Percentiles rank a stretch among this genome's conserved stretches.
phyloP scores from a whole-genome alignment of 1,284 basidiomycete genomes.

The Ustilago hordei region DNA sequence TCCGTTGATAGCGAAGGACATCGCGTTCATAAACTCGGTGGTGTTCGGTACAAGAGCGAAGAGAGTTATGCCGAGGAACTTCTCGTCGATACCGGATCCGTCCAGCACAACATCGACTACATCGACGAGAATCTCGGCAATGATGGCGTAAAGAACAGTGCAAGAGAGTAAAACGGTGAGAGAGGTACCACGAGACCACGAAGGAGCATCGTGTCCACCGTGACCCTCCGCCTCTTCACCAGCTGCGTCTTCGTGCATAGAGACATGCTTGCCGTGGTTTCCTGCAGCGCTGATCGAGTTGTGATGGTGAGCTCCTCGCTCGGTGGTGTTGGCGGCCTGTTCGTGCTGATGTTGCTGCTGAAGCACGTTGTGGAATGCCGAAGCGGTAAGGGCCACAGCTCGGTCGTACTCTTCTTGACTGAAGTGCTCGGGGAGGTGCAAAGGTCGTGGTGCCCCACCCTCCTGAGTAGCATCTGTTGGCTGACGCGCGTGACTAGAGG shows the following conservation, averaged over 20 bases:
- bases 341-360: conserved; percentile 47
- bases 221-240: conserved; percentile 73
- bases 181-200: conserved; percentile 70
- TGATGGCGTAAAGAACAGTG: conserved; percentile 92
- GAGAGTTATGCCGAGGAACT: conserved; percentile 94
- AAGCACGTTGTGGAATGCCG: conserved; percentile 58
- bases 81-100: conserved; percentile 95
- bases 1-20: conserved; percentile 97
- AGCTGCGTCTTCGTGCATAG: conserved; percentile 47
- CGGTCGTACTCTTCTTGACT: conserved; percentile 62
- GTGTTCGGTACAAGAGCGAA: conserved; percentile 99
- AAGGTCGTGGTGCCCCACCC: conserved; percentile 27
- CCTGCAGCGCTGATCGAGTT: conserved; percentile 17
- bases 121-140: conserved; percentile 93
- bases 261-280: conserved; percentile 41
- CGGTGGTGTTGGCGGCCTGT: conserved; percentile 10
- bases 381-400: conserved; percentile 58
- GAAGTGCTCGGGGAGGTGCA: conserved; percentile 56
- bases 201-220: conserved; percentile 93
- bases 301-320: conserved; percentile 30
- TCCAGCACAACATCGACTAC: conserved; percentile 94
- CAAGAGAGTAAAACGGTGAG: conserved; percentile 73
- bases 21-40: conserved; percentile 99
- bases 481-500: conserved; percentile 18
- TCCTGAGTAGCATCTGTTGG: conserved; percentile 36